Conservation (phyloP, 768 basidiomycete species). For the Candolleomyces eurysporus region DNA sequence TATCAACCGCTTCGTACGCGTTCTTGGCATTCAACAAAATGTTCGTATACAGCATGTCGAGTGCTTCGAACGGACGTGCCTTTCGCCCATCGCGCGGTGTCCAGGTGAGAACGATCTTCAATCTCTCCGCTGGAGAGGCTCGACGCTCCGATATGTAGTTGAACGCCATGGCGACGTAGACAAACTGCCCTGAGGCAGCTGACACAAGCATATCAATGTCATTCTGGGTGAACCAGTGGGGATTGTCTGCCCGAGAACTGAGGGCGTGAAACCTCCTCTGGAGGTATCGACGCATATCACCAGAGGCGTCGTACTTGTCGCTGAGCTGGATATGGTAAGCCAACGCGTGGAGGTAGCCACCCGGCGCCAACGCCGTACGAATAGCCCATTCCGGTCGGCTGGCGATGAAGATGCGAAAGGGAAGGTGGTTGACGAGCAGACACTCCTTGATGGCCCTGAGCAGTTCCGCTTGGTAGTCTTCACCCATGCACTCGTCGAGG, state of each 20-base stretch:
- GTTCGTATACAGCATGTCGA: neutral
- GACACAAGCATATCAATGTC: neutral
- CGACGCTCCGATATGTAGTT: neutral
- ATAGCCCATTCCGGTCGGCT: neutral
- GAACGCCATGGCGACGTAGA: neutral
- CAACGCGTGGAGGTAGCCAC: neutral
- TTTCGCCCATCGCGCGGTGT: neutral
- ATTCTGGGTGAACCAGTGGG: neutral
- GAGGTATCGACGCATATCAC: neutral
- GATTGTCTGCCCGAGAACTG: neutral
- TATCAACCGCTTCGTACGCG: neutral
- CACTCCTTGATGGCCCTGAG: neutral
- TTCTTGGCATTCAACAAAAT: neutral
- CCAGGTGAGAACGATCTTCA: neutral
- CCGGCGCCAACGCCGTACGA: no score
- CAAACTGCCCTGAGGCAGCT: slow-evolving; percentile 4
- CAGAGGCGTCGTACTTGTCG: neutral
- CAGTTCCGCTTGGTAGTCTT: neutral
- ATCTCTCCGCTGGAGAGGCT: neutral
- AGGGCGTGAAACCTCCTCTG: neutral
- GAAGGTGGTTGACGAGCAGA: neutral
- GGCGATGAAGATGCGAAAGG: neutral
- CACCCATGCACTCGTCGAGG: no score
- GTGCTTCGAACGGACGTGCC: neutral
- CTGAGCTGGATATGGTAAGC: neutral